phyloP scores from a whole-genome alignment of 2,329 filamentous ascomycete genomes.

The Diaporthe longicolla region DNA sequence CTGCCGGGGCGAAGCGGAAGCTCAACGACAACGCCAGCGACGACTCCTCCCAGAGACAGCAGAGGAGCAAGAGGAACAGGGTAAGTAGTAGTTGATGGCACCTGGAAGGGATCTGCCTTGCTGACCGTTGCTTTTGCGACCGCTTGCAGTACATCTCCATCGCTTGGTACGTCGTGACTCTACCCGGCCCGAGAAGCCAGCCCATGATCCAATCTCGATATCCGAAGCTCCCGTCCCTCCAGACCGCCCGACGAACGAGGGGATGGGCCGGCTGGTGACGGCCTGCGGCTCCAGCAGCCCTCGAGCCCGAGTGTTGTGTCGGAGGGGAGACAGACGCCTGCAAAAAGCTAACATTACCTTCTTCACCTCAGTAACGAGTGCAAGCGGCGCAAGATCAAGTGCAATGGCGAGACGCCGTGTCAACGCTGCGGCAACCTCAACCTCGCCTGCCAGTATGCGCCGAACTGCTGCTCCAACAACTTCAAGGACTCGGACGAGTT shows the following conservation, averaged over 20 bases:
- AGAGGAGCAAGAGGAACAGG: conserved; percentile 72
- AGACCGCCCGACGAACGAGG: background rate
- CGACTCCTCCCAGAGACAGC: conserved; percentile 60
- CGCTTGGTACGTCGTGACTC: conserved; percentile 64
- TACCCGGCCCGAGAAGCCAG: background rate
- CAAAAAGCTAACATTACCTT: conserved; percentile 35
- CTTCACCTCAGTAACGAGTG: conserved; percentile 73
- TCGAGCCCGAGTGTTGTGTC: background rate
- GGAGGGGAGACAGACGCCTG: background rate
- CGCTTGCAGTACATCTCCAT: conserved; percentile 70
- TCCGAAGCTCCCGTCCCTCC: background rate
- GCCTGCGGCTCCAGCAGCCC: background rate
- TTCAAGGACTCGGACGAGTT: conserved; percentile 96
- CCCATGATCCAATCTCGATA: background rate
- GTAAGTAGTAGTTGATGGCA: conserved; percentile 54
- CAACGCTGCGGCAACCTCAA: conserved; percentile 78
- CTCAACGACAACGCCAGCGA: conserved; percentile 54
- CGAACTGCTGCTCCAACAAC: conserved; percentile 79
- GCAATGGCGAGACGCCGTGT: conserved; percentile 78
- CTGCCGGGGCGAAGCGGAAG: conserved; percentile 52
- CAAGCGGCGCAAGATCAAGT: conserved; percentile 82
- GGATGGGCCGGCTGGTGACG: conserved; percentile 4
- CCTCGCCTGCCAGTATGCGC: conserved; percentile 75
- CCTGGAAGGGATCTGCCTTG: background rate
- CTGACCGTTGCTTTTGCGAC: conserved; percentile 38